These are phyloP conservation scores for Odontarrhena argentea DNA, from an alignment of 345 rosid genomes.

Conservation along the genomic window DNA sequence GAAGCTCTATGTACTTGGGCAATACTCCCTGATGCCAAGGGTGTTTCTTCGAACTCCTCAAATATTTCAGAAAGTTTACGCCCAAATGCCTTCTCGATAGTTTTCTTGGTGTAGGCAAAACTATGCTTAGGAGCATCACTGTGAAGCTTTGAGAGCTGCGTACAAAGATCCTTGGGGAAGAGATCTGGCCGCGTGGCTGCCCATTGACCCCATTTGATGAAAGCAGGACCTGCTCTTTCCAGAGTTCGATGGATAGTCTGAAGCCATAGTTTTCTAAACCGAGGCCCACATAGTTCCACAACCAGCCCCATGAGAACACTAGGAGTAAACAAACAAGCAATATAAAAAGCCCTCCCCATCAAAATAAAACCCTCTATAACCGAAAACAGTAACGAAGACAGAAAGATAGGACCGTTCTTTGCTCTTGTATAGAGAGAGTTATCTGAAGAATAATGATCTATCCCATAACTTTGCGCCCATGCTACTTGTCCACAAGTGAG, in stretches of 20 bases:
- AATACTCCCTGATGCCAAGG: constrained; percentile 96
- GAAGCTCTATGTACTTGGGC: constrained; percentile 98
- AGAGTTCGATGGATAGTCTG: constrained; percentile 68
- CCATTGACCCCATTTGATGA: constrained; percentile 99
- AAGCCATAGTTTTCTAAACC: constrained; percentile 77
- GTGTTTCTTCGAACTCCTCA: constrained; percentile 84
- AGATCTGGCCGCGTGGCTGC: constrained; percentile 99
- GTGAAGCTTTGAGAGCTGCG: constrained; percentile 91
- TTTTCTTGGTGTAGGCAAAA: constrained; percentile 77
- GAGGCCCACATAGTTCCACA: constrained; percentile 64
- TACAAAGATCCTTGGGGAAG: constrained; percentile 86
- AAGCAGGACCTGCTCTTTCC: constrained; percentile 95
- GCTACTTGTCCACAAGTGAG: constrained; percentile 65
- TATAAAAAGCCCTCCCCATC: constrained; percentile 71
- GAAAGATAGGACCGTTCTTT: constrained; percentile 68
- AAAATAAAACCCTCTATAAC: constrained; percentile 64
- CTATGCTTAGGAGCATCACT: constrained; percentile 89
- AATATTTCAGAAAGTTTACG: constrained; percentile 83
- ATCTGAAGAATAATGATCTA: constrained; percentile 53
- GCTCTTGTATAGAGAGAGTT: constrained; percentile 70
- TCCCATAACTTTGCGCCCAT: constrained; percentile 35
- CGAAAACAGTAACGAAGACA: constrained; percentile 54
- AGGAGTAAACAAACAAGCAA: constrained; percentile 74
- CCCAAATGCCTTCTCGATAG: constrained; percentile 91
- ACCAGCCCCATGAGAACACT: constrained; percentile 76